Conservation (phyloP, 495 filamentous ascomycete genomes). For the Haplographium delicatum region DNA sequence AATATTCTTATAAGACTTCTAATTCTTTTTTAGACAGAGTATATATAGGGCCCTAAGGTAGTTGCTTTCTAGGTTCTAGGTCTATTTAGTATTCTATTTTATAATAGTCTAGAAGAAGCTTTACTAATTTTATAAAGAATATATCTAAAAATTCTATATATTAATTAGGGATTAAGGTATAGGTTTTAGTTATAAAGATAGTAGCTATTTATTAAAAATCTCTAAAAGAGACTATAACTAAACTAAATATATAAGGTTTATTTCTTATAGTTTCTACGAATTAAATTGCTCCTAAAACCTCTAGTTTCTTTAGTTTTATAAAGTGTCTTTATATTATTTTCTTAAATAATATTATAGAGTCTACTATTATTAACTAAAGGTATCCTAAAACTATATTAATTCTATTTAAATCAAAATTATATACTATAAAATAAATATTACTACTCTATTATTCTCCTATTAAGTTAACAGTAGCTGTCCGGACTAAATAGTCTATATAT, state of each 20-base stretch:
- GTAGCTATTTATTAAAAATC: not conserved
- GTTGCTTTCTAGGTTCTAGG: no score
- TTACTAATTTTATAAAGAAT: no score
- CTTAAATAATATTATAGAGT: not conserved
- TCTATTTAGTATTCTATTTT: no score
- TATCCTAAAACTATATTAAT: not conserved
- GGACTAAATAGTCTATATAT: not conserved
- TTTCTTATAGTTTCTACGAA: not conserved
- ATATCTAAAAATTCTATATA: not conserved
- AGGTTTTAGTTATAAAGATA: not conserved
- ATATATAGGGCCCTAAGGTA: no score
- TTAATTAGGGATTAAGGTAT: not conserved
- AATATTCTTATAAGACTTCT: constrained; percentile 10
- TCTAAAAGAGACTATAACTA: not conserved
- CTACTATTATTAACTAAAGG: not conserved
- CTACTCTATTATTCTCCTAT: not conserved
- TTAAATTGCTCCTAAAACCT: not conserved
- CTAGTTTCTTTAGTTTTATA: not conserved
- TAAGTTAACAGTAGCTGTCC: not conserved
- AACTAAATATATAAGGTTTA: not conserved
- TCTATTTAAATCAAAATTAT: not conserved
- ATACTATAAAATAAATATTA: not conserved
- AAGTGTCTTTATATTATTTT: not conserved
- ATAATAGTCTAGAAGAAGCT: no score
- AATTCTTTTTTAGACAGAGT: no score